A percentile compares a stretch with the other conserved stretches of the same genome.
Evolutionary conservation across 2,329 filamentous ascomycete genomes (phyloP).

Genomic region (Exophiala sideris): DNA sequence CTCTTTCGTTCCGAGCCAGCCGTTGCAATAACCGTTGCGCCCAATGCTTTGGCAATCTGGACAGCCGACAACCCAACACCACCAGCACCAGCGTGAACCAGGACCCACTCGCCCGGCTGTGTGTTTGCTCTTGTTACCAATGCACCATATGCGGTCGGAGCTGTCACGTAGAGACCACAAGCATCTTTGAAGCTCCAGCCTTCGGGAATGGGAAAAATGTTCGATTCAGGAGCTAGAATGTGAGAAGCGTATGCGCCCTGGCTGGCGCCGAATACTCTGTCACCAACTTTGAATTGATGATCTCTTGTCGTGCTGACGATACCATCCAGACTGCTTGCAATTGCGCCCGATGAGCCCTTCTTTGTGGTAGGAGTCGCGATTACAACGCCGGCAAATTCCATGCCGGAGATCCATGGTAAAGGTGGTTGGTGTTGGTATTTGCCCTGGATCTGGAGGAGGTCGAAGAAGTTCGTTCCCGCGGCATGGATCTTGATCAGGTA

Average conservation of each 20-base stretch:
- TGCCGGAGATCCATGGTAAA: conserved; percentile 82
- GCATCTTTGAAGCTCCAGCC: conserved; percentile 84
- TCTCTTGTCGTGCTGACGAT: conserved; percentile 27
- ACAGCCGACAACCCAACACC: conserved; percentile 89
- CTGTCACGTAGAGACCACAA: conserved; percentile 86
- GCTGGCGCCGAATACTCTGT: conserved; percentile 78
- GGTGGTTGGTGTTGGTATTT: conserved; percentile 93
- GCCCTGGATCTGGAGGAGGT: conserved; percentile 88
- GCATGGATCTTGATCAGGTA: conserved; percentile 87
- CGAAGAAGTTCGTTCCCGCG: conserved; percentile 92
- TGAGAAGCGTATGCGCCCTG: conserved; percentile 85
- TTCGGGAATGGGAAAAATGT: conserved; percentile 69
- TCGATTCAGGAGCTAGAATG: conserved; percentile 62
- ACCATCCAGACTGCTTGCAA: conserved; percentile 36
- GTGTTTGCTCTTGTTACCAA: conserved; percentile 74
- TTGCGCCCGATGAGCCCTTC: conserved; percentile 11
- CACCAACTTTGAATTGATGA: conserved; percentile 69
- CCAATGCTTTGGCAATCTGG: conserved; percentile 87
- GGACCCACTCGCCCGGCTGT: conserved; percentile 76
- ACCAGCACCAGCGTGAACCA: conserved; percentile 88
- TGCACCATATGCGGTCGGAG: conserved; percentile 82
- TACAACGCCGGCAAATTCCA: conserved; percentile 80
- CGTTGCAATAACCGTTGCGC: conserved; percentile 89
- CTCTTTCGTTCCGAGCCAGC: conserved; percentile 78
- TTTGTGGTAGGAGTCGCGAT: conserved; percentile 58